Evolutionary conservation across 2,329 filamentous ascomycete species (phyloP).

Genomic region (Phialocephala sp.): DNA sequence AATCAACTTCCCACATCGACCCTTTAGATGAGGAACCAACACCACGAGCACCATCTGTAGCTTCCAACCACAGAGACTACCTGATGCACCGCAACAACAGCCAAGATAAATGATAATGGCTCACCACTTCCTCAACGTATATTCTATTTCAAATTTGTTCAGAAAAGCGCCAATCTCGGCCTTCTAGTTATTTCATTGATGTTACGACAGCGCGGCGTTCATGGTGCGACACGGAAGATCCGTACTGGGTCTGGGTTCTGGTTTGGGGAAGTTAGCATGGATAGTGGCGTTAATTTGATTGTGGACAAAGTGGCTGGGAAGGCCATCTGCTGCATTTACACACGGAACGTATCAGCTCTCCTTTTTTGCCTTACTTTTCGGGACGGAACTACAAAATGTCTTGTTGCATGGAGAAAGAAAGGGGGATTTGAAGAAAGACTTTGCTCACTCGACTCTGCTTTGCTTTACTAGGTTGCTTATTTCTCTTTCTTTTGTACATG

Average conservation of each 20-base stretch:
- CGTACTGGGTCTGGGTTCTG: slow-evolving; percentile 14
- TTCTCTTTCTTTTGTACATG: slow-evolving; percentile 14
- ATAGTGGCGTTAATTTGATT: slow-evolving; percentile 28
- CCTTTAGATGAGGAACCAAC: slow-evolving; percentile 39
- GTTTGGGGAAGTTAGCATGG: slow-evolving; percentile 10
- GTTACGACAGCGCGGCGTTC: slow-evolving; percentile 29
- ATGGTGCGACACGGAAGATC: slow-evolving; percentile 6
- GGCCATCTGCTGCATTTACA: slow-evolving; percentile 38
- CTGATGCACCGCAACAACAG: slow-evolving; percentile 15
- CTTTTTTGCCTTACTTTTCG: slow-evolving; percentile 11
- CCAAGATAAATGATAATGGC: slow-evolving; percentile 11
- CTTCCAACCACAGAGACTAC: slow-evolving; percentile 29
- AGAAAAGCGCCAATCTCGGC: slow-evolving; percentile 10
- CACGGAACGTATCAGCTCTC: slow-evolving; percentile 22
- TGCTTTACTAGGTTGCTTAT: background rate
- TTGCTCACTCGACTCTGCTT: background rate
- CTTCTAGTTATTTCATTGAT: slow-evolving; percentile 19
- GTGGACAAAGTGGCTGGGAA: slow-evolving; percentile 12
- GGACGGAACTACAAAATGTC: slow-evolving; percentile 5
- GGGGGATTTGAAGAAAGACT: background rate
- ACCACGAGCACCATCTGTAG: slow-evolving; percentile 35
- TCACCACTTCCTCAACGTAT: slow-evolving; percentile 10
- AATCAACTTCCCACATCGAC: slow-evolving; percentile 29
- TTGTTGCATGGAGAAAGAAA: slow-evolving; percentile 2
- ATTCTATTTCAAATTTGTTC: slow-evolving; percentile 15